Evolutionary conservation across 106 monocot species (phyloP), one percentile per base, ranked within the genome.

Genomic region (Dendrobium chrysotoxum): DNA sequence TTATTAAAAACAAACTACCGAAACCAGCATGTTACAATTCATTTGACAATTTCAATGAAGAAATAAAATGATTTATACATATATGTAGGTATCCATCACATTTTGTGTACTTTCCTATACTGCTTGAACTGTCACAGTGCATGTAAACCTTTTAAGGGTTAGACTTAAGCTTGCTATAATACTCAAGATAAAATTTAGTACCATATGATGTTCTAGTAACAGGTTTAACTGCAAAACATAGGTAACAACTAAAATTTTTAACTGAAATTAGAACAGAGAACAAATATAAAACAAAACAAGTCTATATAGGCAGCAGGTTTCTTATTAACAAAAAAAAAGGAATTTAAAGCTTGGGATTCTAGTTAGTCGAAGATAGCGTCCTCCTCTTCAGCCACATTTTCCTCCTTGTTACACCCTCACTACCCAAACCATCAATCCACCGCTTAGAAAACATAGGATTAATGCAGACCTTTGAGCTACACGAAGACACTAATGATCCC

Each of bases 361-460:
- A 88, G 78, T 82, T 83, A 76, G 88, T 86, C 55, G 87, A 86
- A 84, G 91, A 91, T 21, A 81, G 20, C 2, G 86, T 84, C 65
- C 15, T 42, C 42, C 85, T 89, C 79, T 83, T 84, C 54, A 86
- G 70, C 79, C 74, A 77, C 75, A 78, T 79, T 75, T 74, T 82
- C 82, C 88, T 86, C n/a, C 39, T 53, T 16, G 21, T 20, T 55
- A 20, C 38, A 20, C 40, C 82, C 74, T 76, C 46, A 20, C 23
- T 42, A 38, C 47, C 79, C 42, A 21, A 21, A 40, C 61, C 67
- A 77, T 77, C 45, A 70, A 30, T 67, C 77, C 45, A 28, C 21
- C 54, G 18, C 40, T 83, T 79, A 8, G 31, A 55, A 41, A 38
- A 61, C 38, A 58, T 72, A 35, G 85, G 82, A 72, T 82, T 71